Evolutionary conservation across 352 stramenopile species (phyloP), one percentile per base, ranked within the genome.

Genomic region (Pythium aristosporum): DNA sequence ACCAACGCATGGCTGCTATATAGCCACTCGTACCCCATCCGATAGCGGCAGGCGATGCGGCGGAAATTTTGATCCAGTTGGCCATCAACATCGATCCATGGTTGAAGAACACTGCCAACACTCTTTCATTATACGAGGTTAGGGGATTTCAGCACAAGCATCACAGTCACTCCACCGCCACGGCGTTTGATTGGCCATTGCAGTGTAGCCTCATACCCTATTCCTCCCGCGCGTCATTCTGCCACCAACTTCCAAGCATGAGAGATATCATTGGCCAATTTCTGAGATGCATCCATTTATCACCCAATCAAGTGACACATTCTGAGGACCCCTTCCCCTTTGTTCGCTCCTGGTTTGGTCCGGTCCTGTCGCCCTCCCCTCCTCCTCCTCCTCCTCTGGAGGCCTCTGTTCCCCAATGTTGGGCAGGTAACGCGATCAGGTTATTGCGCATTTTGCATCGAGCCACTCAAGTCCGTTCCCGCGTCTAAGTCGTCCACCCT

Each of bases 371-470:
- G 39, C 39, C 15, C 39, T 8, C 18, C n/a, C 2, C 23, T 21
- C 21, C 21, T 25, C 21, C 34, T 51, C 46, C 46, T 52, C 46
- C 4, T 52, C 15, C 46, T 36, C 34, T 46, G 6, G 5, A n/a
- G 39, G 21, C 28, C 42, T 54, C 39, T 30, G 34, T 43, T 34
- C 10, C 46, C 25, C 44, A 10, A 12, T 9, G 46, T 52, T 52
- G 69, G 71, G 82, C 67, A 23, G 47, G 68, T 88, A 88, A 81
- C 79, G 79, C 79, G 66, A 88, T 86, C 79, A 80, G 61, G 65
- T 77, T 76, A 88, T 85, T 85, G 73, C 77, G 44, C 59, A 80
- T 75, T 84, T 86, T 75, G 71, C 79, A 36, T 52, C 55, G 30
- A 53, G 37, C 20, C 46, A 30, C 54, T 56, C 63, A 61, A 69